Conservation (phyloP, 805 yeast species). For the Pichia nakasei region DNA sequence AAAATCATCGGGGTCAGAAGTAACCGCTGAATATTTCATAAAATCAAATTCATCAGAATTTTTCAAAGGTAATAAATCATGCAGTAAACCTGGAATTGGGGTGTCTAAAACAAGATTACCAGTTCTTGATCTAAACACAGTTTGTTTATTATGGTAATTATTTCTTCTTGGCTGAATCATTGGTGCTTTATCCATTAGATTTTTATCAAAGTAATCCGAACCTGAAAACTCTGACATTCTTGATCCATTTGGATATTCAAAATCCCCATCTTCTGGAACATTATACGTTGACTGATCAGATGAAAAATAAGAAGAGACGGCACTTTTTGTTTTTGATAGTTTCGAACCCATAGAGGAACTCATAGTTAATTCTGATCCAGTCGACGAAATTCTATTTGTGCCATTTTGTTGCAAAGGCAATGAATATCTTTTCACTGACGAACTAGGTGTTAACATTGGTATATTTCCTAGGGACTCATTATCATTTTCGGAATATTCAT, state of each 20-base stretch:
- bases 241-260: constrained; percentile 6
- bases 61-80: constrained; percentile 75
- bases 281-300: constrained; percentile 16
- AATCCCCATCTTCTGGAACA: constrained; percentile 13
- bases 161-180: constrained; percentile 32
- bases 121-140: constrained; percentile 65
- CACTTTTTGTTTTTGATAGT: constrained; percentile 10
- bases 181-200: constrained; percentile 8
- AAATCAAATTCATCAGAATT: constrained; percentile 90
- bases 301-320: constrained; percentile 14
- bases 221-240: constrained; percentile 2
- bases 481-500: constrained; percentile 44
- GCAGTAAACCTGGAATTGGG: constrained; percentile 85
- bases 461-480: constrained; percentile 13
- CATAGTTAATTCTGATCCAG: constrained; percentile 9
- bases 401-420: constrained; percentile 9
- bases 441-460: constrained; percentile 18
- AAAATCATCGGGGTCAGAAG: constrained; percentile 86
- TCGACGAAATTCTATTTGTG: constrained; percentile 17
- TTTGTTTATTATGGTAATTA: constrained; percentile 30
- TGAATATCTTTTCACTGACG: constrained; percentile 1
- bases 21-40: constrained; percentile 96
- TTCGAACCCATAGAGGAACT: constrained; percentile 11
- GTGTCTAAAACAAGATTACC: constrained; percentile 88
- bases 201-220: constrained; percentile 9